A percentile compares a stretch with the other conserved stretches of the same genome.
These are phyloP conservation scores for Hordeum pubiflorum DNA, from an alignment of 202 grass and related monocot genomes.

Conservation along the genomic window DNA sequence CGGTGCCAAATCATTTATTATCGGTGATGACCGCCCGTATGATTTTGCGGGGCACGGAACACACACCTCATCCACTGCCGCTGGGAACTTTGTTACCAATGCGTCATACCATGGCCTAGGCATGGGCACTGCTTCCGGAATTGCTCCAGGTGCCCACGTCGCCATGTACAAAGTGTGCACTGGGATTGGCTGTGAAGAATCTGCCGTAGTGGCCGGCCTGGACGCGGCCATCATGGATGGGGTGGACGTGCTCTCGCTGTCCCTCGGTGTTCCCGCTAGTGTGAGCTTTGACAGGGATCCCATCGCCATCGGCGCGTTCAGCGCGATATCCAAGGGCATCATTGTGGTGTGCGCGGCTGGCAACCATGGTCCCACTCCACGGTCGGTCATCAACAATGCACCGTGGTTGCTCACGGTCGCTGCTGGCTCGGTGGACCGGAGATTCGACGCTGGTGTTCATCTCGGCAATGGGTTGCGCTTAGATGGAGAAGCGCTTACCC, in stretches of 20 bases:
- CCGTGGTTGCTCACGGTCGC: conserved; percentile 45
- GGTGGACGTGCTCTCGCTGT: conserved; percentile 46
- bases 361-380: background rate
- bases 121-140: conserved; percentile 18
- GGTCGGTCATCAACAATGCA: conserved; percentile 4
- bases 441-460: conserved; percentile 9
- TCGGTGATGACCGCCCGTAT: background rate
- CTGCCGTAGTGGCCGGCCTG: conserved; percentile 17
- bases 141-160: conserved; percentile 36
- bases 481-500: conserved; percentile 13
- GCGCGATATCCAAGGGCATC: conserved; percentile 33
- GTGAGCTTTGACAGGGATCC: conserved; percentile 2
- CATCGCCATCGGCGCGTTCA: conserved; percentile 30
- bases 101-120: conserved; percentile 8
- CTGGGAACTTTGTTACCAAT: conserved; percentile 12
- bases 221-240: conserved; percentile 37
- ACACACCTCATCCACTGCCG: conserved; percentile 39
- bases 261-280: background rate
- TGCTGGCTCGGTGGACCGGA: conserved; percentile 31
- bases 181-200: background rate
- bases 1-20: conserved; percentile 9
- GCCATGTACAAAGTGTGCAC: conserved; percentile 50
- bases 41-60: conserved; percentile 38
- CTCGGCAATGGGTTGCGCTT: conserved; percentile 23
- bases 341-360: conserved; percentile 31